These are phyloP conservation scores for Sporothrix mexicana DNA, from an alignment of 2,329 filamentous ascomycete genomes.

Conservation along the genomic window DNA sequence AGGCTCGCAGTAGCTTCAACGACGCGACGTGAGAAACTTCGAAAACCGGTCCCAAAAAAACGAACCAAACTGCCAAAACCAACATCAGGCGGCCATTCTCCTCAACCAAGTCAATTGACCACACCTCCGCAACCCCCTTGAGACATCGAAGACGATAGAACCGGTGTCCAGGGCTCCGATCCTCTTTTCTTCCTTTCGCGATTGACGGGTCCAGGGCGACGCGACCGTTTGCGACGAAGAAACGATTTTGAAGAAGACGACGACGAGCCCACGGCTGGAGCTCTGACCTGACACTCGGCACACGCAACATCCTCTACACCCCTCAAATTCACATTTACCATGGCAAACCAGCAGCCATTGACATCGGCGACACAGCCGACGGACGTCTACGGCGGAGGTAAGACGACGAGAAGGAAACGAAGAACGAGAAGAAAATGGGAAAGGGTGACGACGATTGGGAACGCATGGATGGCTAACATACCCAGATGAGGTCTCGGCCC, in stretches of 20 bases:
- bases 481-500: conserved; percentile 92
- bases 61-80: not conserved
- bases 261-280: conserved; percentile 11
- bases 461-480: not conserved
- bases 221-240: conserved; percentile 21
- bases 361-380: conserved; percentile 63
- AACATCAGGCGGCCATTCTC: not conserved
- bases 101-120: not conserved
- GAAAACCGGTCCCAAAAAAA: conserved; percentile 20
- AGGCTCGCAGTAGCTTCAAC: not conserved
- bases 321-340: conserved; percentile 41
- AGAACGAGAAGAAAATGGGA: conserved; percentile 13
- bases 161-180: not conserved
- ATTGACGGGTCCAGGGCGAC: conserved; percentile 10
- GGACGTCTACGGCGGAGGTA: conserved; percentile 69
- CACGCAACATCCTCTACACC: not conserved
- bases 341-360: conserved; percentile 62
- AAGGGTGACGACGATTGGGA: not conserved
- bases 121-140: conserved; percentile 10
- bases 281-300: not conserved
- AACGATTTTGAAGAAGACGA: not conserved
- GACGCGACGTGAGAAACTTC: conserved; percentile 30
- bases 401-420: not conserved
- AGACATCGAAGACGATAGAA: conserved; percentile 9
- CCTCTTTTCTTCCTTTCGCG: conserved; percentile 10